Conservation (phyloP, 129 eudicot species). For the Escallonia herrerae region DNA sequence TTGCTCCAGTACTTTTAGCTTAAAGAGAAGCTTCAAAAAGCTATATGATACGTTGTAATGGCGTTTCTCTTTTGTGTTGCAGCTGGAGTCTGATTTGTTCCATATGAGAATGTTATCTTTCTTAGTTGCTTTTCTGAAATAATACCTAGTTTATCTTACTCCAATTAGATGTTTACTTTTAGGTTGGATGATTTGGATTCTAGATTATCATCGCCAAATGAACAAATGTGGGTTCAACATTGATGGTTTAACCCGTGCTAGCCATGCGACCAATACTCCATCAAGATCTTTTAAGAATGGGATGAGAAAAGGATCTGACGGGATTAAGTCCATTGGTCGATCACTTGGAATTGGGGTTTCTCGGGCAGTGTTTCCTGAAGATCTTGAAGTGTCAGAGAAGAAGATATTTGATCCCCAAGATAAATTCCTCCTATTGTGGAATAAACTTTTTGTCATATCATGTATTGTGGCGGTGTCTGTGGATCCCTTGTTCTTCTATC, state of each 20-base stretch:
- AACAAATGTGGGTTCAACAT: slow-evolving; percentile 51
- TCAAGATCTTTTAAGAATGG: slow-evolving; percentile 61
- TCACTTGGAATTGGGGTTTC: slow-evolving; percentile 62
- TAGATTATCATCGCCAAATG: slow-evolving; percentile 31
- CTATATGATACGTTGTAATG: too few species aligned
- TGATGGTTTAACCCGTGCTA: slow-evolving; percentile 38
- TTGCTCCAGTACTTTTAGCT: background rate
- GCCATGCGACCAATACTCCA: slow-evolving; percentile 35
- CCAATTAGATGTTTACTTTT: background rate
- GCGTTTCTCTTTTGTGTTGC: too few species aligned
- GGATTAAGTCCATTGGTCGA: slow-evolving; percentile 60
- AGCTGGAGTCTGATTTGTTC: background rate
- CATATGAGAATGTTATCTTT: background rate
- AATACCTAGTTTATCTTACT: background rate
- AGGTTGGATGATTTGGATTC: slow-evolving; percentile 47
- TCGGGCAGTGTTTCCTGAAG: slow-evolving; percentile 85
- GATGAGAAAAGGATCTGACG: slow-evolving; percentile 70
- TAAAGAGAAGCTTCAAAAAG: background rate
- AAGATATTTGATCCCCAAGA: slow-evolving; percentile 96
- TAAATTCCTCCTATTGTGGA: slow-evolving; percentile 73
- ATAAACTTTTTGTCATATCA: slow-evolving; percentile 67
- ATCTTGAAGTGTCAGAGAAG: slow-evolving; percentile 67
- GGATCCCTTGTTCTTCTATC: slow-evolving; percentile 84
- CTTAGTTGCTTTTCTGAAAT: background rate
- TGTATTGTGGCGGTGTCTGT: slow-evolving; percentile 85